phyloP scores from a whole-genome alignment of 306 rosid species.

The Boehmeria nivea region DNA sequence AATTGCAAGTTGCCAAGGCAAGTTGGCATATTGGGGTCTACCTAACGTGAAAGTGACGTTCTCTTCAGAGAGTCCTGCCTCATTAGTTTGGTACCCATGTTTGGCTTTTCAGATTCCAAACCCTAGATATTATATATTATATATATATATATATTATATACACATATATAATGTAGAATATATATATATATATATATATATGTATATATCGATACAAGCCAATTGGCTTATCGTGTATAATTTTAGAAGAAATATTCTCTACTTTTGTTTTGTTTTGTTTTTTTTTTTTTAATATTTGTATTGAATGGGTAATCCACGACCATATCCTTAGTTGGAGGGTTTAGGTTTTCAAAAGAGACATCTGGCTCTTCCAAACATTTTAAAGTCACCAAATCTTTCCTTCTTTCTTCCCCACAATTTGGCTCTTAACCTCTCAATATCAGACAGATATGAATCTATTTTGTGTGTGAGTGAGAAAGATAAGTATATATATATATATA shows the following conservation, averaged over 20 bases:
- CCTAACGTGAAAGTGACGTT: constrained; percentile 32
- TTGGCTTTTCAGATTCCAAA: constrained; percentile 32
- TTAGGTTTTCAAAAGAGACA: background rate
- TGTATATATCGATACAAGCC: background rate
- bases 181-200: background rate
- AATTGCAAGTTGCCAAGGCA: constrained; percentile 31
- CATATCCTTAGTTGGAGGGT: constrained; percentile 1
- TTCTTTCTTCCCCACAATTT: background rate
- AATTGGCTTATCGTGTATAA: background rate
- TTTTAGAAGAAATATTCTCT: constrained; percentile 1
- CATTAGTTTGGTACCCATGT: constrained; percentile 20
- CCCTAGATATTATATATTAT: constrained; percentile 10
- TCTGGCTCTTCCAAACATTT: constrained; percentile 19
- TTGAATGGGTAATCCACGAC: constrained; percentile 7
- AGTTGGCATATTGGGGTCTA: constrained; percentile 19
- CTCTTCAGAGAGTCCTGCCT: constrained; percentile 1
- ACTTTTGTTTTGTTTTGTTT: background rate
- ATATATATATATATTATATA: background rate
- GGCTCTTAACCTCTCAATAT: background rate
- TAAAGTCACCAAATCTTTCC: constrained; percentile 6
- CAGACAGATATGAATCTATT: too few relatives aligned
- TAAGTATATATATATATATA: too few relatives aligned
- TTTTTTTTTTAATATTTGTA: too few relatives aligned
- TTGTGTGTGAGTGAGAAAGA: too few relatives aligned
- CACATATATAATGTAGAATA: background rate